Evolutionary conservation across 306 rosid species (phyloP), one percentile per base, ranked within the genome.

Genomic region (Cicer pinnatifidum): DNA sequence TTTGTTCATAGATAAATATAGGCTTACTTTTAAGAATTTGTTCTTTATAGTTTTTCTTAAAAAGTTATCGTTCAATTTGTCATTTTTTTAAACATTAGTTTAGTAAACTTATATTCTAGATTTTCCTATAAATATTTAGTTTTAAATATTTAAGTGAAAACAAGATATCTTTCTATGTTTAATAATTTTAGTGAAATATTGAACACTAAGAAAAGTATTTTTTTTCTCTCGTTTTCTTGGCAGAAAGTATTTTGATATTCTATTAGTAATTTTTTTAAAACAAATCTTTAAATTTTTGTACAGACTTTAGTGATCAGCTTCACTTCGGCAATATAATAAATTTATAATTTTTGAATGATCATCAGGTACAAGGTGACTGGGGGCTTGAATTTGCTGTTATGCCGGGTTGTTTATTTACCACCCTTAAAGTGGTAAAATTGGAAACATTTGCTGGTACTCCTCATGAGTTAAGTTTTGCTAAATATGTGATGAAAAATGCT

Each of bases 401-500:
- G 38, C 71, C 56, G 1, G 2, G 81, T 48, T 20, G 69, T 20
- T 8, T 3, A 6, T 40, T 37, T 53, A 52, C 19, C 19, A 17
- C 2, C 0, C 67, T 75, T 7, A 6, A 63, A 63, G 72, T 38
- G 64, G 53, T 74, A 7, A 47, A 62, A 15, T 15, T 61, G 35
- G 61, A 10, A 46, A 9, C 3, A 1, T 10, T 46, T 6, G 0
- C 3, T 1, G 52, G 66, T 8, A 8, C 9, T 7, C 2, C 19
- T 10, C 19, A 11, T 41, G 76, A 71, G 58, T 62, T 71, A 11
- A 0, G 8, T 15, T 38, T 71, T 5, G 64, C 50, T 17, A 65
- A 39, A 39, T 38, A 10, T 53, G 12, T 71, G 48, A 39, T 71
- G 65, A 51, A 71, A 53, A 37, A 70, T 10, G 39, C 37, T 9